Evolutionary conservation across 495 filamentous ascomycete genomes (phyloP).

Genomic region (Xeromyces bisporus): DNA sequence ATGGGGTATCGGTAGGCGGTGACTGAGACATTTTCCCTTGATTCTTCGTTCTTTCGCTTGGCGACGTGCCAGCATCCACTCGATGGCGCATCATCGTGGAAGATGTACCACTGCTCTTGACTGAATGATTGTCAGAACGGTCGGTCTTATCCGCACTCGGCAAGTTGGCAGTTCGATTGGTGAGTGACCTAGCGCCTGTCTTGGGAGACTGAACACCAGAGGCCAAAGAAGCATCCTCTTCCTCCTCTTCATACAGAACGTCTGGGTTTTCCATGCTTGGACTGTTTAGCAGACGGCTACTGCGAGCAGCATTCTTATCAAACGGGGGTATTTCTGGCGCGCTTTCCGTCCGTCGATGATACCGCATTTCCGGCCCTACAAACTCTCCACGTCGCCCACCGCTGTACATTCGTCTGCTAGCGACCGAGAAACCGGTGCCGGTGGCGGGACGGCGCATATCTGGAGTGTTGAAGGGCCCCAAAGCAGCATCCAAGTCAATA

Average conservation of each 20-base stretch:
- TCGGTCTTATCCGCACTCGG: slow-evolving; percentile 3
- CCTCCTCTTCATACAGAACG: slow-evolving; percentile 94
- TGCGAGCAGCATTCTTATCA: slow-evolving; percentile 46
- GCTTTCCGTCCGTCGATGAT: slow-evolving; percentile 82
- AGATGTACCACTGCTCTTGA: slow-evolving; percentile 19
- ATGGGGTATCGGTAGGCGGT: slow-evolving; percentile 18
- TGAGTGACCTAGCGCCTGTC: slow-evolving; percentile 5
- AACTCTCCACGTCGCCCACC: slow-evolving; percentile 58
- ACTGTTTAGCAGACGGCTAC: slow-evolving; percentile 46
- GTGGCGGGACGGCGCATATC: slow-evolving; percentile 31
- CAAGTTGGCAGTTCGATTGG: not conserved
- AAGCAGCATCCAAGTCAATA: slow-evolving; percentile 90
- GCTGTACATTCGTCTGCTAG: slow-evolving; percentile 74
- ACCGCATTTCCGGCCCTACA: slow-evolving; percentile 67
- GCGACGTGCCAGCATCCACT: slow-evolving; percentile 12
- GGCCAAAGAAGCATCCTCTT: slow-evolving; percentile 53
- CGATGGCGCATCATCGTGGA: slow-evolving; percentile 23
- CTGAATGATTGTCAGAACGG: slow-evolving; percentile 15
- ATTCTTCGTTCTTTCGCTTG: no score
- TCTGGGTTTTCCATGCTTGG: slow-evolving; percentile 58
- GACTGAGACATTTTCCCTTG: slow-evolving; percentile 30
- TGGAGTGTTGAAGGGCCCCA: slow-evolving; percentile 82
- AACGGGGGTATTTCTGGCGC: slow-evolving; percentile 79
- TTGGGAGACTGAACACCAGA: slow-evolving; percentile 20
- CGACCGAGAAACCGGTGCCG: slow-evolving; percentile 38